phyloP scores from a whole-genome alignment of 495 filamentous ascomycete genomes.

The Aspergillus funiculosus region DNA sequence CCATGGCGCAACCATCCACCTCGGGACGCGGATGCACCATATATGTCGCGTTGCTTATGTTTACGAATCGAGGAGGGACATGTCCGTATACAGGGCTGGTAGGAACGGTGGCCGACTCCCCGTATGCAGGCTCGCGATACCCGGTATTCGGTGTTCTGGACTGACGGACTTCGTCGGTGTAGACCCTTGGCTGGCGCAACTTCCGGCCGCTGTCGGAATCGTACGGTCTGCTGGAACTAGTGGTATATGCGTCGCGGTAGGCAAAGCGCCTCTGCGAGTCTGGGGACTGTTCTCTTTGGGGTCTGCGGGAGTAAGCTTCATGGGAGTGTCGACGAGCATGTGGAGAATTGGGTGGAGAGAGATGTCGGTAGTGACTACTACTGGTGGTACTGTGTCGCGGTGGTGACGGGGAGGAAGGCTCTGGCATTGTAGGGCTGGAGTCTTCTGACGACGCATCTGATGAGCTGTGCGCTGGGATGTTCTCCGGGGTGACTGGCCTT shows the following conservation, averaged over 20 bases:
- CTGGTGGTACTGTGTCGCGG: constrained; percentile 16
- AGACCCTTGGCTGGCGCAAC: constrained; percentile 11
- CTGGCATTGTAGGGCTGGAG: constrained; percentile 16
- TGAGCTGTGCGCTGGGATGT: constrained; percentile 17
- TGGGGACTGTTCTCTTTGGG: constrained; percentile 30
- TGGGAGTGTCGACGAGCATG: constrained; percentile 40
- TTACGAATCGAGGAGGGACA: constrained; percentile 19
- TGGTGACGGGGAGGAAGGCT: constrained; percentile 7
- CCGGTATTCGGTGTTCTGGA: constrained; percentile 23
- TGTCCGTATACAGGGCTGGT: constrained; percentile 20
- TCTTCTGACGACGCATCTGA: constrained; percentile 29
- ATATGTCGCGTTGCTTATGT: constrained; percentile 8
- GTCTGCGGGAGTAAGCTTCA: constrained; percentile 36
- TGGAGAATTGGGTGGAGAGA: constrained; percentile 28
- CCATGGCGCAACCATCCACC: constrained; percentile 8
- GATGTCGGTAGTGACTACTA: constrained; percentile 23
- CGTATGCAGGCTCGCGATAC: constrained; percentile 32
- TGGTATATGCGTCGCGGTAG: constrained; percentile 14
- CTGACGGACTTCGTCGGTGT: constrained; percentile 25
- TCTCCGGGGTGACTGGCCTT: constrained; percentile 23
- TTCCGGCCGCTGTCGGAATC: constrained; percentile 21
- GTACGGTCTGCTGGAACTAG: constrained; percentile 17
- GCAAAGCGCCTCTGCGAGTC: constrained; percentile 18
- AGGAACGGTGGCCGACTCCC: constrained; percentile 23
- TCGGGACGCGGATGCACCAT: constrained; percentile 15